Conservation (phyloP, 768 basidiomycete species). For the Mycena leptocephala region DNA sequence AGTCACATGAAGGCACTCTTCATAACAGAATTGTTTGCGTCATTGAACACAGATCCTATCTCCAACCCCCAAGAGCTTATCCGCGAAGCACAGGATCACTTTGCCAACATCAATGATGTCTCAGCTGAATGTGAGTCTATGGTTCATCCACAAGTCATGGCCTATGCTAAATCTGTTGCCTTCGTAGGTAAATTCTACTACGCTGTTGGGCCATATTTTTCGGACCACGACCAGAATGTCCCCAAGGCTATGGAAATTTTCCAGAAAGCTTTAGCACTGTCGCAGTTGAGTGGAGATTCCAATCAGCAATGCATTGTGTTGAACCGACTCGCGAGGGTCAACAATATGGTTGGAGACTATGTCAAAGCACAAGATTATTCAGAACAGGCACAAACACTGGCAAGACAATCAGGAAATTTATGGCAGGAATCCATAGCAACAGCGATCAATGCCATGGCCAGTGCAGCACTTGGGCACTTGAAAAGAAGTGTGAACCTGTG, state of each 20-base stretch:
- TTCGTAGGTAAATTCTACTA: not conserved
- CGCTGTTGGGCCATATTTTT: not conserved
- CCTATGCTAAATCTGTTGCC: not conserved
- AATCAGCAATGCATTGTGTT: not conserved
- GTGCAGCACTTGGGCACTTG: not conserved
- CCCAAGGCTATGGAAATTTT: not conserved
- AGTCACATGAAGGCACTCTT: not conserved
- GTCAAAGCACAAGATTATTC: not conserved
- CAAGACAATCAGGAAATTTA: not conserved
- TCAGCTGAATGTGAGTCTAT: not conserved
- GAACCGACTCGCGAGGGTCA: not conserved
- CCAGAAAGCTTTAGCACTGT: not conserved
- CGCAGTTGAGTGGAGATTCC: not conserved
- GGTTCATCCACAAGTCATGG: not conserved
- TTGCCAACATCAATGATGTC: not conserved
- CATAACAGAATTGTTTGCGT: not conserved
- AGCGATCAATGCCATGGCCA: not conserved
- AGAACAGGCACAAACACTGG: not conserved
- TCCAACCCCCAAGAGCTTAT: not conserved
- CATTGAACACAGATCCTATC: not conserved
- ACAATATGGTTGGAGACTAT: not conserved
- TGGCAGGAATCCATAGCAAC: not conserved
- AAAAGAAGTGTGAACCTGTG: not conserved
- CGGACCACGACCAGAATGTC: not conserved
- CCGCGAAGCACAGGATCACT: not conserved